Base-by-base conservation (phyloP, 495 filamentous ascomycete species). In the Aeminium ludgeri region DNA sequence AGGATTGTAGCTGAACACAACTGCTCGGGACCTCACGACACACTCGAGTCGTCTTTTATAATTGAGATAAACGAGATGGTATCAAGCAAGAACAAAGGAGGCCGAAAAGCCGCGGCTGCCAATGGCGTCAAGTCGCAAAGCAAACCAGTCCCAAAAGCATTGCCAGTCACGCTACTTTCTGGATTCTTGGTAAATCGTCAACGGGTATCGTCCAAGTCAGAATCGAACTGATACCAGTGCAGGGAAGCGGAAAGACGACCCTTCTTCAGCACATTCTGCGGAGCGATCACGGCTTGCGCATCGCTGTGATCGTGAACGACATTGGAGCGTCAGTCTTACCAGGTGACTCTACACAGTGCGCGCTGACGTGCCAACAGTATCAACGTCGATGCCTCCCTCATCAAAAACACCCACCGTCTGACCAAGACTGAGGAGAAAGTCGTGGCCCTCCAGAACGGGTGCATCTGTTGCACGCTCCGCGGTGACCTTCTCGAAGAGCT, bases 401-500 rank as follows among this genome's bases (percentile, higher is more conserved):
- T 74, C 23, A 7, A n/a, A 7, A 30, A 30, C 28, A 30, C 28
- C 28, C 28, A 30, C 28, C 28, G 28, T n/a, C 28, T 30, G 56
- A 61, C 59, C 32, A 57, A 65, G 31, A 66, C 60, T n/a, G 58
- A 69, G 34, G 68, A 74, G 41, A 69, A 70, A 41, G 57, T 76
- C 34, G 66, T 76, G n/a, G 63, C 67, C 36, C 58, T 76, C 34
- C 70, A 76, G 45, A 76, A 76, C 32, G 72, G 70, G 6, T 76
- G 72, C 43, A 76, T 76, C 40, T 76, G 70, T 52, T 76, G 72
- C 41, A 76, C 70, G 0, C 55, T 76, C 0, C 65, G 72, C 15
- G 69, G 72, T 2, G 72, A 76, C 38, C 53, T 76, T 0, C 58
- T 76, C 1, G 54, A 65, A 11, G 70, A 76, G 45, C 59, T 74